Percentiles rank a stretch among this genome's conserved stretches.
Conservation (phyloP, 768 basidiomycete genomes). For the Kondoa subrosea region DNA sequence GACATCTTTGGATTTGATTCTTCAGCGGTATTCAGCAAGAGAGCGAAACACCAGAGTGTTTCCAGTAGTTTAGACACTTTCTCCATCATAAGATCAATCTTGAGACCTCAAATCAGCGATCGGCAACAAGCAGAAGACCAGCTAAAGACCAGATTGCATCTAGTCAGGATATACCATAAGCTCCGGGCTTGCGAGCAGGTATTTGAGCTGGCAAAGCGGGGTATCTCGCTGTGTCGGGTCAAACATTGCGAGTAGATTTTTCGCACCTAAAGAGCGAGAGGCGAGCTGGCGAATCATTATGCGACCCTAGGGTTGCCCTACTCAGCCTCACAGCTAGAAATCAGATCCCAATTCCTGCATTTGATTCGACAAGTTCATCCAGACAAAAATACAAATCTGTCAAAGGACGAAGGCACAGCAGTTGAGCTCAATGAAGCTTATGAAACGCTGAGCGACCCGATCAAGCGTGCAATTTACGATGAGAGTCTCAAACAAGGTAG, state of each 20-base stretch:
- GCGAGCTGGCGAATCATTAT: not conserved
- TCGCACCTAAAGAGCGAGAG: too few species aligned
- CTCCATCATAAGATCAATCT: constrained; percentile 85
- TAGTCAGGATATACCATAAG: too few species aligned
- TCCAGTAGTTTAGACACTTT: constrained; percentile 58
- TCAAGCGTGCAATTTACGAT: not conserved
- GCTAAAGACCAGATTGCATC: too few species aligned
- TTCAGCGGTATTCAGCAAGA: constrained; percentile 66
- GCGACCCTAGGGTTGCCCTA: not conserved
- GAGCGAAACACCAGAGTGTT: constrained; percentile 76
- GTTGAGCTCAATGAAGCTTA: not conserved
- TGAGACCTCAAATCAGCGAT: constrained; percentile 86
- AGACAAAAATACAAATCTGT: not conserved
- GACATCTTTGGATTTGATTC: constrained; percentile 76
- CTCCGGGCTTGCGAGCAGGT: too few species aligned
- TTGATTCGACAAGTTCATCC: not conserved
- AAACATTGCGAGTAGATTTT: too few species aligned
- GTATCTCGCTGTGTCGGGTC: too few species aligned
- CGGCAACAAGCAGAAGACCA: too few species aligned
- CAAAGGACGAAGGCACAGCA: not conserved
- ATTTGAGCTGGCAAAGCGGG: too few species aligned
- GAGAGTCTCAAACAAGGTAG: not conserved
- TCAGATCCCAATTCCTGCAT: not conserved
- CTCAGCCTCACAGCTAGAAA: not conserved
- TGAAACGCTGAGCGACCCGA: not conserved